A percentile compares a stretch with the other conserved stretches of the same genome.
phyloP scores from a whole-genome alignment of 1,284 basidiomycete species.

The Fomitopsis palustris region DNA sequence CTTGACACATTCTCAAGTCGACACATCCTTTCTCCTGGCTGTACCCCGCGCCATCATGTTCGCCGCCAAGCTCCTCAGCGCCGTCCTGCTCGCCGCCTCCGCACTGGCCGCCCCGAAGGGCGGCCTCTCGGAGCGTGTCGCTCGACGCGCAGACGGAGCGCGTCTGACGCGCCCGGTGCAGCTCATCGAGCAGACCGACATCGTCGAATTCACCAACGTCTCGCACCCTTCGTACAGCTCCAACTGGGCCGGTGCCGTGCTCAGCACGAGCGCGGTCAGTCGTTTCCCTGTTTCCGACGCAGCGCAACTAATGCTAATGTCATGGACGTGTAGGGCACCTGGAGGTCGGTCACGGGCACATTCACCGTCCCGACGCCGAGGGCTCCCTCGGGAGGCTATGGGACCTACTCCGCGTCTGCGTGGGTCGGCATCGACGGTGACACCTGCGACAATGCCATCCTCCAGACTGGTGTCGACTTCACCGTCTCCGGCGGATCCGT shows the following conservation, averaged over 20 bases:
- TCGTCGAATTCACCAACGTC: background rate
- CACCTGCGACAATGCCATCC: background rate
- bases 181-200: background rate
- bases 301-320: no score
- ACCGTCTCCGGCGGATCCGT: conserved; percentile 19
- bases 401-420: conserved; percentile 26
- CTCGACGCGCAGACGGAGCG: background rate
- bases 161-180: background rate
- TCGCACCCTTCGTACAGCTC: background rate
- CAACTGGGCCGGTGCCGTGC: conserved; percentile 2
- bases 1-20: background rate
- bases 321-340: conserved; percentile 17
- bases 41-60: background rate
- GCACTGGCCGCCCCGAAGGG: background rate
- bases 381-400: conserved; percentile 22
- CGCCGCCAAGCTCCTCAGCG: background rate
- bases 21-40: background rate
- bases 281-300: no score
- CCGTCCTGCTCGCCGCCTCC: background rate
- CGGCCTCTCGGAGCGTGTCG: background rate
- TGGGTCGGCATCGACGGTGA: conserved; percentile 2
- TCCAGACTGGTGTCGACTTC: conserved; percentile 26
- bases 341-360: conserved; percentile 29
- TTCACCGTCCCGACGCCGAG: conserved; percentile 28
- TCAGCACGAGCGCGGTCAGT: background rate